Evolutionary conservation across 352 stramenopile genomes (phyloP), one percentile per base, ranked within the genome.

Genomic region (Phytophthora pisi): DNA sequence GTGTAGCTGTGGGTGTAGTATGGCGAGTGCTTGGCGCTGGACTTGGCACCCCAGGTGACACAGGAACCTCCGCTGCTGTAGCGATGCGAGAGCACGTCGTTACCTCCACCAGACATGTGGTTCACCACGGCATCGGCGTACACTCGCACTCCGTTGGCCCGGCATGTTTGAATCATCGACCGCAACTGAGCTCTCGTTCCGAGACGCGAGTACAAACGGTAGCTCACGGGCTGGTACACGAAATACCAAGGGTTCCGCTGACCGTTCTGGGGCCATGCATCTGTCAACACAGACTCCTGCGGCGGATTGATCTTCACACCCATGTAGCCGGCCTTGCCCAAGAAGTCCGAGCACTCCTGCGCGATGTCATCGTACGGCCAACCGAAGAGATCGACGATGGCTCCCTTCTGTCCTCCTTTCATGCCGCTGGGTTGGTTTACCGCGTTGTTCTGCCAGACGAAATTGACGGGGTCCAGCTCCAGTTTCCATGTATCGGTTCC

Each of bases 201-300:
- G 20, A 92, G 73, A 16, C 84, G 77, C 5, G 79, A 87, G 60
- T 86, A 63, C 28, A 92, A 62, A 0, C 80, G 78, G 45, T 88
- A 92, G 53, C 75, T 89, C 54, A 91, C 82, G 4, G 84, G 78
- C 24, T 90, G 81, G 54, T 90, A 90, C 16, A 84, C 70, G 34
- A 86, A 81, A 58, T 90, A 92, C 84, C 84, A 92, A 15, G 84
- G 82, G 50, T 90, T 92, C 20, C 77, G 75, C 56, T 87, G 62
- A 1, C 66, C 75, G 13, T 66, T 71, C 45, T 79, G 57, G 5
- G 67, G 58, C 74, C 66, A 82, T 5, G 51, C 58, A 52, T 89
- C 76, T 13, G 80, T 77, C 52, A 89, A 34, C 11, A 91, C 54
- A 1, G 75, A 69, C 52, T 92, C 84, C 49, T 92, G 82, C 8